phyloP scores from a whole-genome alignment of 1,139 yeast genomes.

The Geotrichum restrictum region DNA sequence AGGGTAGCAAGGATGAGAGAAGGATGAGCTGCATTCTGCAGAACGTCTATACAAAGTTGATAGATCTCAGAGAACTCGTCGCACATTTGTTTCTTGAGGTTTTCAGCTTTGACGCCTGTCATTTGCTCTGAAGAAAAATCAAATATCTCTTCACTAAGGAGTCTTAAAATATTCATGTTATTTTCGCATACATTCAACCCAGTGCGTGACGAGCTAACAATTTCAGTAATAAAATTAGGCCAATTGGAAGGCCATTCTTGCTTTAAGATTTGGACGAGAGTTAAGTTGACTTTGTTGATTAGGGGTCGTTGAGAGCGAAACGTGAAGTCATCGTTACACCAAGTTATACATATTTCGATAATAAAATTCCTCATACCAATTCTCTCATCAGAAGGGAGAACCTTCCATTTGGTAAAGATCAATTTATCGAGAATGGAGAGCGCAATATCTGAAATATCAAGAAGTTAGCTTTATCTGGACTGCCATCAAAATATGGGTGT shows the following conservation, averaged over 20 bases:
- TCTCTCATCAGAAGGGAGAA: slow-evolving; percentile 76
- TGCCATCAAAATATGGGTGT: not conserved
- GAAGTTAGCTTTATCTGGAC: not conserved
- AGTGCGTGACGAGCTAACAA: slow-evolving; percentile 77
- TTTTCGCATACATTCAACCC: slow-evolving; percentile 94
- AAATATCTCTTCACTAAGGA: slow-evolving; percentile 91
- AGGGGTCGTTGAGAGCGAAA: slow-evolving; percentile 75
- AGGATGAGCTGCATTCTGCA: slow-evolving; percentile 81
- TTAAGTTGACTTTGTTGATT: slow-evolving; percentile 88
- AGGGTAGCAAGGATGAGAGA: slow-evolving; percentile 81
- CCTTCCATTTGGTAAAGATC: slow-evolving; percentile 90
- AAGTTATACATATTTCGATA: slow-evolving; percentile 86
- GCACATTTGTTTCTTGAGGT: slow-evolving; percentile 76
- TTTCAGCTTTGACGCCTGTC: slow-evolving; percentile 90
- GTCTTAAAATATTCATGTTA: slow-evolving; percentile 85
- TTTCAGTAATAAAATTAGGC: slow-evolving; percentile 95
- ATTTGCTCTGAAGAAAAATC: slow-evolving; percentile 91
- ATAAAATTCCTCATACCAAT: slow-evolving; percentile 85
- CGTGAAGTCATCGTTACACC: slow-evolving; percentile 81
- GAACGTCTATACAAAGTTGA: slow-evolving; percentile 85
- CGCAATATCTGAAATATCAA: slow-evolving; percentile 53
- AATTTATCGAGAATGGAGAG: slow-evolving; percentile 83
- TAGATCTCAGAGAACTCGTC: slow-evolving; percentile 91
- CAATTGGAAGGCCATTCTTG: slow-evolving; percentile 99
- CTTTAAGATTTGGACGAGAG: slow-evolving; percentile 86